Percentiles rank a stretch among this genome's conserved stretches.
phyloP scores from a whole-genome alignment of 139 green algal genomes.

The Diplosphaera chodatii region DNA sequence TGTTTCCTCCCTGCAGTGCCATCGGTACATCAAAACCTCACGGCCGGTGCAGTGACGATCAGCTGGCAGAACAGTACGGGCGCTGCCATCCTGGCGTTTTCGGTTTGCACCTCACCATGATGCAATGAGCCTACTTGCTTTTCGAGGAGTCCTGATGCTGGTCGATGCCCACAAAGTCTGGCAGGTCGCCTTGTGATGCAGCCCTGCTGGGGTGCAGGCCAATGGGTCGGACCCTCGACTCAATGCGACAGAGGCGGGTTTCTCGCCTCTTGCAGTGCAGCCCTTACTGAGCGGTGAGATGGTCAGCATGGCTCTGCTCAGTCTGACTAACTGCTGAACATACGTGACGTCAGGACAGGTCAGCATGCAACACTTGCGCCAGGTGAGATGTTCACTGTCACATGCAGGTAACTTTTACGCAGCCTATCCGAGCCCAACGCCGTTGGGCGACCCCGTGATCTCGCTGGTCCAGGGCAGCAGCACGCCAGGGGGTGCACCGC shows the following conservation, averaged over 20 bases:
- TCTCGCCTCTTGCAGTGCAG: not conserved
- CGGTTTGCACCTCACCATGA: not conserved
- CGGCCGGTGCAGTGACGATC: not conserved
- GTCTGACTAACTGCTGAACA: too few relatives aligned
- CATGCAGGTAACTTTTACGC: not conserved
- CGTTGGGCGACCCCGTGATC: not conserved
- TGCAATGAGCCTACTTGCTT: too few relatives aligned
- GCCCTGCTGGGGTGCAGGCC: not conserved
- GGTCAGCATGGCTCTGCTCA: too few relatives aligned
- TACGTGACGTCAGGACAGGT: too few relatives aligned
- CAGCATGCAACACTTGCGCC: too few relatives aligned
- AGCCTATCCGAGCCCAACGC: not conserved
- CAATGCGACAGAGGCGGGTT: not conserved
- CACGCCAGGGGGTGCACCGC: not conserved
- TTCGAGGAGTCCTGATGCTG: too few relatives aligned
- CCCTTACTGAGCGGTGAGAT: not conserved
- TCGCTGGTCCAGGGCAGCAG: not conserved
- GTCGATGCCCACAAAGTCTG: too few relatives aligned
- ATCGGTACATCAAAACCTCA: not conserved
- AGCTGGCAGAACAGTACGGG: not conserved
- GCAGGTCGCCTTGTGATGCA: too few relatives aligned
- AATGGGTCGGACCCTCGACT: not conserved
- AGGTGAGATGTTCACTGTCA: too few relatives aligned
- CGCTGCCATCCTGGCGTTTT: not conserved
- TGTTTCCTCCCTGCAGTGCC: not conserved